Evolutionary conservation across 2,329 filamentous ascomycete species (phyloP).

Genomic region (Calycina marina): DNA sequence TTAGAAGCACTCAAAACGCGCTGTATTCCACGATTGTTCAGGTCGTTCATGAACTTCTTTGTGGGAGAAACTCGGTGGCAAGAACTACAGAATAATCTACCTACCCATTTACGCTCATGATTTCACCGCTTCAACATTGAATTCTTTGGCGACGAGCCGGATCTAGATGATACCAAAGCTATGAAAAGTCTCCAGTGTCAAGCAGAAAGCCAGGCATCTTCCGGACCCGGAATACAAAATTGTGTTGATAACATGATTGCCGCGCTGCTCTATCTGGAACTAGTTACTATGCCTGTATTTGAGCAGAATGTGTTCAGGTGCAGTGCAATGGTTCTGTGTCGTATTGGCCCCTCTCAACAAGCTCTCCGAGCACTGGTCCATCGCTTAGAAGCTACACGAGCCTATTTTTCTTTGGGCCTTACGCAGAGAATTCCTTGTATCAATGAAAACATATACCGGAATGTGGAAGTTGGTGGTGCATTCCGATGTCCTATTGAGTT

Average conservation of each 20-base stretch:
- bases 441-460: not conserved
- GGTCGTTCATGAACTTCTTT: conserved; percentile 7
- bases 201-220: not conserved
- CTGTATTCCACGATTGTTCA: conserved; percentile 2
- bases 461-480: not conserved
- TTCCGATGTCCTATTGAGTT: not conserved
- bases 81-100: conserved; percentile 4
- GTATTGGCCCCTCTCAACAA: not conserved
- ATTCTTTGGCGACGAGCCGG: conserved; percentile 4
- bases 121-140: conserved; percentile 5
- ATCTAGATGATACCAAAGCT: conserved; percentile 5
- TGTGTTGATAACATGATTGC: not conserved
- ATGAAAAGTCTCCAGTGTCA: not conserved
- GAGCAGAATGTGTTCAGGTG: not conserved
- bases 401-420: not conserved
- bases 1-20: not conserved
- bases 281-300: not conserved
- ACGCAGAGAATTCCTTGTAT: not conserved
- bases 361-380: not conserved
- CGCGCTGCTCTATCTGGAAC: not conserved
- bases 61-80: conserved; percentile 4
- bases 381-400: not conserved
- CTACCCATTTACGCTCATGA: not conserved
- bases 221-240: not conserved
- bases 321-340: not conserved